phyloP scores from a whole-genome alignment of 202 grass and related monocot species.

The Setaria viridis region DNA sequence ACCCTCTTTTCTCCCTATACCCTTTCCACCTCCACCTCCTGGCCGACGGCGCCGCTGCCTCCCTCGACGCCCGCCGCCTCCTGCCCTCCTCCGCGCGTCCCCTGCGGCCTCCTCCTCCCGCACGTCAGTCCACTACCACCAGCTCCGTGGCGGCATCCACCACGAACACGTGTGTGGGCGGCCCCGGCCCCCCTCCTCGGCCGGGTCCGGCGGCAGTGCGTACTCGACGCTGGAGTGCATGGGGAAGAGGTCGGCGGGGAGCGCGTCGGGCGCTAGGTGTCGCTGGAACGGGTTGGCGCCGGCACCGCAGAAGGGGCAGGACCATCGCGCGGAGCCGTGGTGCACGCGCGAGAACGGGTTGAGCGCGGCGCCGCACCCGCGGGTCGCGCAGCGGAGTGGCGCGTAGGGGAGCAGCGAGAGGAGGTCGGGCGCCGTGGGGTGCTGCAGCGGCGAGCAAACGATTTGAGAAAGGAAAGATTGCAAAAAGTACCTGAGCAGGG shows the following conservation, averaged over 20 bases:
- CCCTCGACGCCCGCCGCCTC: too few species aligned
- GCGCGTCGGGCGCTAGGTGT: constrained; percentile 63
- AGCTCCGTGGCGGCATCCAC: constrained; percentile 61
- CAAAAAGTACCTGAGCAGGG: too few species aligned
- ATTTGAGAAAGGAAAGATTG: too few species aligned
- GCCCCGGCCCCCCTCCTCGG: neutral
- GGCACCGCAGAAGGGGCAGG: constrained; percentile 81
- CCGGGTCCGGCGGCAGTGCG: constrained; percentile 55
- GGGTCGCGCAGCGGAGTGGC: constrained; percentile 65
- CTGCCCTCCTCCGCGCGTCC: too few species aligned
- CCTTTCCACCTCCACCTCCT: too few species aligned
- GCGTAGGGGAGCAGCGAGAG: constrained; percentile 85
- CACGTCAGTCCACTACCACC: constrained; percentile 3
- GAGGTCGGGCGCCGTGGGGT: constrained; percentile 57
- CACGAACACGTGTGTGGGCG: constrained; percentile 70
- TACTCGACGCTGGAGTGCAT: constrained; percentile 97
- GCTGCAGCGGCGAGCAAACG: constrained; percentile 69
- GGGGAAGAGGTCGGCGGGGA: constrained; percentile 96
- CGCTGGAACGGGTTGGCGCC: constrained; percentile 69
- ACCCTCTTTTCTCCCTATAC: too few species aligned
- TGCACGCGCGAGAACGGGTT: constrained; percentile 86
- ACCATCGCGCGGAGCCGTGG: constrained; percentile 74
- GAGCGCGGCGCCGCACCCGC: constrained; percentile 66
- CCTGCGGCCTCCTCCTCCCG: too few species aligned
- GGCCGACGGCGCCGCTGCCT: too few species aligned